Evolutionary conservation across 768 basidiomycete genomes (phyloP).

Genomic region (Lepiota brunneoincarnata): DNA sequence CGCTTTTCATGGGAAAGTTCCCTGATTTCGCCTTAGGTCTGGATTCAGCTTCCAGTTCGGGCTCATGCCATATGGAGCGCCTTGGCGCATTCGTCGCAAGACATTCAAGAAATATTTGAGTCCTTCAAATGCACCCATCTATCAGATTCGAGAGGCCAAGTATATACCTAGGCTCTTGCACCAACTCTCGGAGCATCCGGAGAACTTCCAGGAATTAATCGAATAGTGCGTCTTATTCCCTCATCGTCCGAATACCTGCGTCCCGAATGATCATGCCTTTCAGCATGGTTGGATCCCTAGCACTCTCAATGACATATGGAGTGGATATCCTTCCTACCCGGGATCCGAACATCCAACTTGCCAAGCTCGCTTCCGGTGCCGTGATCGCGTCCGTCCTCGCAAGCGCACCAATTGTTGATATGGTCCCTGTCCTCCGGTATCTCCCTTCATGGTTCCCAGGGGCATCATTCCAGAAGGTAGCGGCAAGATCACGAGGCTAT

Average conservation of each 20-base stretch:
- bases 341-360: conserved; percentile 28
- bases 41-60: conserved; percentile 19
- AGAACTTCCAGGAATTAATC: neutral
- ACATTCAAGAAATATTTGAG: conserved; percentile 19
- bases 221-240: neutral
- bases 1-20: neutral
- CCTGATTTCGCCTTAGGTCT: conserved; percentile 12
- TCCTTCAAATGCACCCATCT: conserved; percentile 6
- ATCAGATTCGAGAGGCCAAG: conserved; percentile 12
- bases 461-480: conserved; percentile 41
- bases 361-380: conserved; percentile 14
- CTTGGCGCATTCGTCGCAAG: conserved; percentile 19
- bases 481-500: conserved; percentile 28
- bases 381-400: conserved; percentile 22
- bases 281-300: conserved; percentile 24
- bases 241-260: neutral
- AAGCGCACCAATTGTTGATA: conserved; percentile 29
- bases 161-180: conserved; percentile 16
- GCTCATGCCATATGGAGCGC: conserved; percentile 17
- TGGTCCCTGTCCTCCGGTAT: conserved; percentile 31
- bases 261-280: neutral
- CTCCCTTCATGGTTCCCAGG: conserved; percentile 48
- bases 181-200: neutral
- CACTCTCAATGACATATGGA: conserved; percentile 28
- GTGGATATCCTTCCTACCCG: conserved; percentile 22